Percentiles rank a stretch among this genome's conserved stretches.
Conservation (phyloP, 192 early-diverging fungal species). For the Entophlyctis helioformis region DNA sequence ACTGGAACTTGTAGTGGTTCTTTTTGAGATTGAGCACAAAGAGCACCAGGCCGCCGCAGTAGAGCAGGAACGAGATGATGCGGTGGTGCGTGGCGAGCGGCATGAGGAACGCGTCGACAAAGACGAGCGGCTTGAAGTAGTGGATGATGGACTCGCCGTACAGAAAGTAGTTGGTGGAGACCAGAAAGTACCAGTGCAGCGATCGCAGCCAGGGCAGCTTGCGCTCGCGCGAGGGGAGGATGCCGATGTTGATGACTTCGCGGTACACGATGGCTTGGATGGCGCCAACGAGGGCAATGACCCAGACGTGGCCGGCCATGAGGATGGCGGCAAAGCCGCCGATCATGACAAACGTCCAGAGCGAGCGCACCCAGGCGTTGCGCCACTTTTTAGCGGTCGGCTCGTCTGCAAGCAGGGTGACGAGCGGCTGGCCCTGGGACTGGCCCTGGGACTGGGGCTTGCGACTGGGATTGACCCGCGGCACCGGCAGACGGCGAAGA, state of each 20-base stretch:
- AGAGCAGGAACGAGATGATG: slow-evolving; percentile 87
- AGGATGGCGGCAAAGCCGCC: slow-evolving; percentile 57
- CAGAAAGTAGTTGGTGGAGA: slow-evolving; percentile 83
- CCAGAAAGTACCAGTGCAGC: slow-evolving; percentile 89
- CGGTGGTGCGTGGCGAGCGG: slow-evolving; percentile 85
- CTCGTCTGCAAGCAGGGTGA: slow-evolving; percentile 16
- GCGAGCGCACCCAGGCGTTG: slow-evolving; percentile 65
- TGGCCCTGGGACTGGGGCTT: too few relatives aligned
- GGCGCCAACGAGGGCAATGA: slow-evolving; percentile 72
- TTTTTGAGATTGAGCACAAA: slow-evolving; percentile 91
- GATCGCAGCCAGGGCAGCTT: slow-evolving; percentile 81
- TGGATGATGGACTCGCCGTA: slow-evolving; percentile 90
- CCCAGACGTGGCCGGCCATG: slow-evolving; percentile 61
- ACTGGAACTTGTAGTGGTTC: slow-evolving; percentile 89
- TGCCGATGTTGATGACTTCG: slow-evolving; percentile 86
- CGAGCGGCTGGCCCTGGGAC: too few relatives aligned
- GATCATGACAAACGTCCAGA: slow-evolving; percentile 87
- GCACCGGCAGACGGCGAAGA: too few relatives aligned
- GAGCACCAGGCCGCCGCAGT: slow-evolving; percentile 79
- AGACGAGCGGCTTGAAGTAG: slow-evolving; percentile 70
- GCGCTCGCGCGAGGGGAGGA: slow-evolving; percentile 67
- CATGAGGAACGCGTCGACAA: slow-evolving; percentile 73
- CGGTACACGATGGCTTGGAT: slow-evolving; percentile 79
- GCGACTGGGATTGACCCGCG: too few relatives aligned
- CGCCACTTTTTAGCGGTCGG: slow-evolving; percentile 16